Percentiles rank a stretch among this genome's conserved stretches.
phyloP scores from a whole-genome alignment of 2,329 filamentous ascomycete species.

The Botrytis tulipae region DNA sequence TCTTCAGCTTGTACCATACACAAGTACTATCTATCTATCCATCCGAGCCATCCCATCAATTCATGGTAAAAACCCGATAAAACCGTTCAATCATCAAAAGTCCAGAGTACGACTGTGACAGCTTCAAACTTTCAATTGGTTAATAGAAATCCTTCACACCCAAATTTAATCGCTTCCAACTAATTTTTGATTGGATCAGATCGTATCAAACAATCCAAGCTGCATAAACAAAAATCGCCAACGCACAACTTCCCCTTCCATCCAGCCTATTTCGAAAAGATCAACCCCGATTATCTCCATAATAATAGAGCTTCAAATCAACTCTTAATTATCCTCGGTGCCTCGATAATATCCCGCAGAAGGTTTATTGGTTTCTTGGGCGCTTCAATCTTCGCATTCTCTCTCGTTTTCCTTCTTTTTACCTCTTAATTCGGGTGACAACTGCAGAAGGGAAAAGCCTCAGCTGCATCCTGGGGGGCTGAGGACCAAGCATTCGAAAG shows the following conservation, averaged over 20 bases:
- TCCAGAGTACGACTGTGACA: neutral
- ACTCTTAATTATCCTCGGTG: neutral
- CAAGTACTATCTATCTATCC: neutral
- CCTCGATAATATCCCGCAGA: neutral
- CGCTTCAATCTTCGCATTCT: neutral
- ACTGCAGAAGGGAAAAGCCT: constrained; percentile 3
- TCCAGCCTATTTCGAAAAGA: constrained; percentile 7
- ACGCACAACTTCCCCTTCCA: constrained; percentile 2
- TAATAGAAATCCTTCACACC: neutral
- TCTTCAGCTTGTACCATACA: neutral
- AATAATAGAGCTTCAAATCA: constrained; percentile 10
- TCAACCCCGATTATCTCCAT: constrained; percentile 7
- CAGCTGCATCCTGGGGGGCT: constrained; percentile 14
- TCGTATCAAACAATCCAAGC: neutral
- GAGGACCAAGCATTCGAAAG: constrained; percentile 9
- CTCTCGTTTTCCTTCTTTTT: neutral
- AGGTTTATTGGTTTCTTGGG: neutral
- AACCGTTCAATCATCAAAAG: neutral
- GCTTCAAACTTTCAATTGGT: neutral
- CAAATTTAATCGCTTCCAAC: neutral
- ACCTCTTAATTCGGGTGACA: neutral
- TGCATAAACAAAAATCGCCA: constrained; percentile 14
- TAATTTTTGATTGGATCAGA: neutral
- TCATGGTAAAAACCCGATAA: neutral
- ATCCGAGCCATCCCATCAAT: neutral